phyloP scores from a whole-genome alignment of 352 stramenopile species.

The Phytophthora pseudosyringae region DNA sequence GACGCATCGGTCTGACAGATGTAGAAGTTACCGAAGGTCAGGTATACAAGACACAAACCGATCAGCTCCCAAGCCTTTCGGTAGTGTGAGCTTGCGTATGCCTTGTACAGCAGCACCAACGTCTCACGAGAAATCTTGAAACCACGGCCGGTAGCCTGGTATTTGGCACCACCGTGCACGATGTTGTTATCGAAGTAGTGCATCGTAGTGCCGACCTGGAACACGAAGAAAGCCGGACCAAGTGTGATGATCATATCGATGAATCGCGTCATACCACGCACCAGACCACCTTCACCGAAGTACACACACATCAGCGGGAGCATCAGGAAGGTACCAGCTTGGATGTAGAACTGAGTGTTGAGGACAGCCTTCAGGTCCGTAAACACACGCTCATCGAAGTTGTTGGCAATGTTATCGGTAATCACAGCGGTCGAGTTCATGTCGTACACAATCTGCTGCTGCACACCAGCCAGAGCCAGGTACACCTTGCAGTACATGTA shows the following conservation, averaged over 20 bases:
- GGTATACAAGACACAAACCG: conserved; percentile 73
- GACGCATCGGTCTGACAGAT: conserved; percentile 64
- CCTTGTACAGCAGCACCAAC: conserved; percentile 80
- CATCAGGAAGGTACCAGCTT: conserved; percentile 76
- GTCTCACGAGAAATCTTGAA: conserved; percentile 87
- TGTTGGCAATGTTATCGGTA: conserved; percentile 54
- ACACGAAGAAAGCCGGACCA: conserved; percentile 79
- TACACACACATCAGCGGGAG: conserved; percentile 79
- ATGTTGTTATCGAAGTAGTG: conserved; percentile 88
- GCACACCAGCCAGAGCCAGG: conserved; percentile 66
- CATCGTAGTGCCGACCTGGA: conserved; percentile 85
- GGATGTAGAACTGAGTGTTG: conserved; percentile 87
- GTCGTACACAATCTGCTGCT: conserved; percentile 65
- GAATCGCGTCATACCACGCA: conserved; percentile 68
- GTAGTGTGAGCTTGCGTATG: conserved; percentile 75
- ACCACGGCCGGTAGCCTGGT: conserved; percentile 78
- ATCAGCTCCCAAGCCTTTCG: conserved; percentile 80
- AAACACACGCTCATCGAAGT: conserved; percentile 67
- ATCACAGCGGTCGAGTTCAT: conserved; percentile 78
- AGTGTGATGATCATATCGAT: conserved; percentile 80
- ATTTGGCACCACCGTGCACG: conserved; percentile 76
- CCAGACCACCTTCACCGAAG: conserved; percentile 73
- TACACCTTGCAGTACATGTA: conserved; percentile 90
- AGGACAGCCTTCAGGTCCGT: conserved; percentile 68
- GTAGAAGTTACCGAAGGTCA: conserved; percentile 69